A percentile compares a stretch with the other conserved stretches of the same genome.
phyloP scores from a whole-genome alignment of 176 grass and related monocot genomes.

The Juncus inflexus region DNA sequence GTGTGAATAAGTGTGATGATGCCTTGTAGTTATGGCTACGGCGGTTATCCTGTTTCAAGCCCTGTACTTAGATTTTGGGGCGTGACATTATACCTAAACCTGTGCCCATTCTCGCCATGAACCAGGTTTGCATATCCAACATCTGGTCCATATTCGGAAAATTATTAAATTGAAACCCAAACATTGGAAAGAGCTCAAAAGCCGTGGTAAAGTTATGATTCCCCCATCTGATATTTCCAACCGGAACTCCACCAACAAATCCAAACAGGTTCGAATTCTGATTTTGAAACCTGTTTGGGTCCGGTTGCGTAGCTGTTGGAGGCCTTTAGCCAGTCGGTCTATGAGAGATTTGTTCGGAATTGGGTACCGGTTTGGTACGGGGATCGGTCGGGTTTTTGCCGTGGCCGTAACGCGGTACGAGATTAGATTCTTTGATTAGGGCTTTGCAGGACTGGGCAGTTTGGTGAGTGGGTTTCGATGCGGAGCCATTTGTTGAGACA shows the following conservation, averaged over 20 bases:
- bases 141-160: conserved; percentile 60
- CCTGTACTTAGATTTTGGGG: no score
- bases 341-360: conserved; percentile 55
- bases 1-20: no score
- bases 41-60: no score
- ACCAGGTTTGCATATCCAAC: conserved; percentile 56
- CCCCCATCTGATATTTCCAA: conserved; percentile 44
- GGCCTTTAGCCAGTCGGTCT: conserved; percentile 83
- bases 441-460: conserved; percentile 97
- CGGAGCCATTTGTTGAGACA: conserved; percentile 91
- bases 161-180: conserved; percentile 86
- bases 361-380: conserved; percentile 55
- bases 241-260: conserved; percentile 40
- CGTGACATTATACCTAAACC: conserved; percentile 36
- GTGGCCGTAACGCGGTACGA: conserved; percentile 81
- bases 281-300: conserved; percentile 38
- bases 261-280: conserved; percentile 52
- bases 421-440: conserved; percentile 78
- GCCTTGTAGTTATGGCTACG: no score
- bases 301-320: conserved; percentile 50
- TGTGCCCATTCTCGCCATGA: conserved; percentile 56
- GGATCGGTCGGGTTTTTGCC: conserved; percentile 84
- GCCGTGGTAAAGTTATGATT: conserved; percentile 76
- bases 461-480: conserved; percentile 53
- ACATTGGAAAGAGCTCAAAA: conserved; percentile 77